These are phyloP conservation scores for Lecanicillium sp. DNA, from an alignment of 2,329 filamentous ascomycete species.

Conservation along the genomic window DNA sequence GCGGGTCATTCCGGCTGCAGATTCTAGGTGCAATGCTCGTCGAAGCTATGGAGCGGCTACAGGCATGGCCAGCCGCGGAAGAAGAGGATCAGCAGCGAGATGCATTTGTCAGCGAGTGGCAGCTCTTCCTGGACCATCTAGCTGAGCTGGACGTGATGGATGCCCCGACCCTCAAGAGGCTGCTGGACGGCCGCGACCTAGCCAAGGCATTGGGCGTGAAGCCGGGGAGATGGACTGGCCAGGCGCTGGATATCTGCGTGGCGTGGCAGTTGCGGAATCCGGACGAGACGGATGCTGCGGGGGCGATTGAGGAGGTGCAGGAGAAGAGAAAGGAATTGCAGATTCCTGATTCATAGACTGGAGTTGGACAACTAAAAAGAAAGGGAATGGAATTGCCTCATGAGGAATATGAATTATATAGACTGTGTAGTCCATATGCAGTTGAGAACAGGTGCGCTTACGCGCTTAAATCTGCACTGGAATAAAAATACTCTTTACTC, in stretches of 20 bases:
- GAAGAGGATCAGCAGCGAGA: slow-evolving; percentile 26
- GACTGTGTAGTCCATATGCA: too few species aligned
- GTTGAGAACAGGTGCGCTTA: too few species aligned
- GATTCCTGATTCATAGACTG: slow-evolving; percentile 18
- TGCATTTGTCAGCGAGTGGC: slow-evolving; percentile 41
- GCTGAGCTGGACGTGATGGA: slow-evolving; percentile 47
- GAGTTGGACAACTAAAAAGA: background rate
- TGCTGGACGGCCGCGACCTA: slow-evolving; percentile 70
- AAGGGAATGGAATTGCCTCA: too few species aligned
- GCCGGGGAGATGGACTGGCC: slow-evolving; percentile 77
- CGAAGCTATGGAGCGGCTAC: slow-evolving; percentile 42
- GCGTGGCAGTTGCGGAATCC: slow-evolving; percentile 86
- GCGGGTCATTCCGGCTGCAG: slow-evolving; percentile 61
- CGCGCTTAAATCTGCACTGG: too few species aligned
- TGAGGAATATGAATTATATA: too few species aligned
- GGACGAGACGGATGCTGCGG: slow-evolving; percentile 46
- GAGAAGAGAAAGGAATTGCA: slow-evolving; percentile 43
- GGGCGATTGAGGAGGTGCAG: slow-evolving; percentile 52
- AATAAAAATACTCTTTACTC: too few species aligned
- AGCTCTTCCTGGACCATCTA: slow-evolving; percentile 47
- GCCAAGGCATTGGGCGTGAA: slow-evolving; percentile 58
- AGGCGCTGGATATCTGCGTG: slow-evolving; percentile 70
- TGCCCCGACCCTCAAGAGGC: slow-evolving; percentile 47
- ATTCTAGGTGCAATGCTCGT: slow-evolving; percentile 59
- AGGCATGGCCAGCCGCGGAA: slow-evolving; percentile 18